Evolutionary conservation across 2,329 filamentous ascomycete species (phyloP).

Genomic region (Aspergillus ruber): DNA sequence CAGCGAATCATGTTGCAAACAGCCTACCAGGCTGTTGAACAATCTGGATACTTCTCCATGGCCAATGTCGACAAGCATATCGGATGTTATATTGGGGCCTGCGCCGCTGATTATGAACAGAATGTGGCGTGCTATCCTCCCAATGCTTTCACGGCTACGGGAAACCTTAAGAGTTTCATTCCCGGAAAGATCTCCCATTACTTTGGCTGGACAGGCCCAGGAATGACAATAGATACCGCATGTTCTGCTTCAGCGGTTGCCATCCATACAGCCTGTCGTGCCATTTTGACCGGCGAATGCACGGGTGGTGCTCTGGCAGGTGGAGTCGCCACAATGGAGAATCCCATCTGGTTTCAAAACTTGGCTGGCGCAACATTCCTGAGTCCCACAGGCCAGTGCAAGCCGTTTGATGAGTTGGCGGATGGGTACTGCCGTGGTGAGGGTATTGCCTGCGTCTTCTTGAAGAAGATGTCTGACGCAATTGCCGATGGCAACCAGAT

Average conservation of each 20-base stretch:
- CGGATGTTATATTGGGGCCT: conserved; percentile 34
- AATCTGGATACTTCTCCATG: conserved; percentile 20
- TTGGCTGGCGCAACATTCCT: conserved; percentile 37
- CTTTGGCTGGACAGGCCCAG: conserved; percentile 41
- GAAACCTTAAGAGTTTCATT: conserved; percentile 13
- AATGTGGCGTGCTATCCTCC: conserved; percentile 31
- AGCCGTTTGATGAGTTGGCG: conserved; percentile 41
- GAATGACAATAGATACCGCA: conserved; percentile 37
- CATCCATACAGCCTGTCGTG: conserved; percentile 19
- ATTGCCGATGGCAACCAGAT: conserved; percentile 42
- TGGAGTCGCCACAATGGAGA: conserved; percentile 28
- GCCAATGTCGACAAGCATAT: conserved; percentile 10
- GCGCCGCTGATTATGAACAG: conserved; percentile 32
- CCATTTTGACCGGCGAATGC: conserved; percentile 18
- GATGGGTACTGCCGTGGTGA: conserved; percentile 50
- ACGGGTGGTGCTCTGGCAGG: conserved; percentile 27
- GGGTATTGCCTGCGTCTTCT: conserved; percentile 38
- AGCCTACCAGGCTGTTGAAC: conserved; percentile 27
- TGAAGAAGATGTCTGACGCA: conserved; percentile 44
- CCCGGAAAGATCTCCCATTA: conserved; percentile 29
- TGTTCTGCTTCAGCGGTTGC: conserved; percentile 37
- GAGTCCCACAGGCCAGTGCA: conserved; percentile 42
- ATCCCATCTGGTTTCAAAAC: conserved; percentile 15
- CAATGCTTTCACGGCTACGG: conserved; percentile 28
- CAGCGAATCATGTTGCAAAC: conserved; percentile 21